Percentiles rank a stretch among this genome's conserved stretches.
Evolutionary conservation across 306 rosid genomes (phyloP).

Genomic region (Vigna trinervia): DNA sequence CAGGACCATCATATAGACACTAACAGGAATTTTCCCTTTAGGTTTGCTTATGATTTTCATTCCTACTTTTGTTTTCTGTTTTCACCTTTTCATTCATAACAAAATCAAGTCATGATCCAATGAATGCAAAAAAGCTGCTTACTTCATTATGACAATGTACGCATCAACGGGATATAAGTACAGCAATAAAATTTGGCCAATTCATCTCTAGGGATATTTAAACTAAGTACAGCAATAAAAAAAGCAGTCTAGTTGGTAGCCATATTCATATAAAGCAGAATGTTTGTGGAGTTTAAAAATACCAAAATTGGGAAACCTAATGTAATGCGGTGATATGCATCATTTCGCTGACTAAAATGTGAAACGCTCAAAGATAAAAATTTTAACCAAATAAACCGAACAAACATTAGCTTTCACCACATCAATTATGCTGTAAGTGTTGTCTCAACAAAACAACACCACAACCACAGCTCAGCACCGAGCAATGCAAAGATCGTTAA

Average conservation of each 20-base stretch:
- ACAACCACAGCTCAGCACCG: conserved; percentile 20
- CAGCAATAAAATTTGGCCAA: not conserved
- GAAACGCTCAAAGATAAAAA: not conserved
- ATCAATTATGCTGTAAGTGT: conserved; percentile 13
- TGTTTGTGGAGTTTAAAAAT: not conserved
- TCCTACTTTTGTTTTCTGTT: too few relatives aligned
- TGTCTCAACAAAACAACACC: not conserved
- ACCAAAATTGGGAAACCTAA: not conserved
- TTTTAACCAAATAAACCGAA: not conserved
- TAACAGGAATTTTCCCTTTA: too few relatives aligned
- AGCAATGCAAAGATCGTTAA: conserved; percentile 16
- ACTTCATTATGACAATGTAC: not conserved
- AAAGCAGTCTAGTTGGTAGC: too few relatives aligned
- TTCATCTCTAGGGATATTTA: not conserved
- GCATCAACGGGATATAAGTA: not conserved
- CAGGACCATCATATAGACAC: not conserved
- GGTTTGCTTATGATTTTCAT: too few relatives aligned
- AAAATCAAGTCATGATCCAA: not conserved
- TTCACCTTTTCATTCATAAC: too few relatives aligned
- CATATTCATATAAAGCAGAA: not conserved
- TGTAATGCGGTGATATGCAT: not conserved
- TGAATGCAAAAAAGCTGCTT: not conserved
- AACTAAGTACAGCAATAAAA: not conserved
- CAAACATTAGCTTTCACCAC: not conserved
- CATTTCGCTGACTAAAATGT: not conserved